A percentile compares a stretch with the other conserved stretches of the same genome.
phyloP scores from a whole-genome alignment of 2,329 filamentous ascomycete genomes.

The Dactylella cylindrospora region DNA sequence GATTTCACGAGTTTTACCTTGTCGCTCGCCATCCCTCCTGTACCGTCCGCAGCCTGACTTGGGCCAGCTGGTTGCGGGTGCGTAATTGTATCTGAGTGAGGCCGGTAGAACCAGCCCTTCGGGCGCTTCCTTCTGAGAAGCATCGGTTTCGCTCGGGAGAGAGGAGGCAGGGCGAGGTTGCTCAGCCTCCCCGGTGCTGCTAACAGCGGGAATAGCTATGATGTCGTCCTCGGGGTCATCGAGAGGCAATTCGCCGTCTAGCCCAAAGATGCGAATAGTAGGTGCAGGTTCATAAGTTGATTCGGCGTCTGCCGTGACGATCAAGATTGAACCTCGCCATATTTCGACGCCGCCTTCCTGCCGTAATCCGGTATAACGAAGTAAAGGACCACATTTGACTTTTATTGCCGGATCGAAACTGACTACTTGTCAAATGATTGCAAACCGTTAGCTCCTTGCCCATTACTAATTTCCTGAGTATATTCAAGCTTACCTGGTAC shows the following conservation, averaged over 20 bases:
- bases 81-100: conserved; percentile 31
- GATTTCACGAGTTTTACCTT: conserved; percentile 79
- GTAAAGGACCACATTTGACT: conserved; percentile 83
- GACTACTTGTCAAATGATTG: conserved; percentile 56
- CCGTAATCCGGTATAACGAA: conserved; percentile 84
- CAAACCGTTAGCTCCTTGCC: background rate
- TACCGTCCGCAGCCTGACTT: conserved; percentile 31
- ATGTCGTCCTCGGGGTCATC: conserved; percentile 47
- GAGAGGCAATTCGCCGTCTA: conserved; percentile 50
- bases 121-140: conserved; percentile 50
- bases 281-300: conserved; percentile 81
- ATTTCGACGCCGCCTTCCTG: conserved; percentile 66
- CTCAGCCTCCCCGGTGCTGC: conserved; percentile 16
- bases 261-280: conserved; percentile 75
- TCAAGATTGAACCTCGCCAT: conserved; percentile 94
- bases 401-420: conserved; percentile 81
- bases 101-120: conserved; percentile 15
- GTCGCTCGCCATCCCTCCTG: conserved; percentile 73
- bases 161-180: conserved; percentile 49
- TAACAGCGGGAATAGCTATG: conserved; percentile 10
- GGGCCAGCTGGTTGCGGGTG: conserved; percentile 20
- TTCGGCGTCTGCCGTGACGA: conserved; percentile 81
- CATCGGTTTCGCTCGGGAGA: conserved; percentile 51
- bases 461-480: background rate
- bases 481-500: conserved; percentile 46